Percentiles rank a stretch among this genome's conserved stretches.
Conservation (phyloP, 129 eudicot species). For the Flaveria sonorensis region DNA sequence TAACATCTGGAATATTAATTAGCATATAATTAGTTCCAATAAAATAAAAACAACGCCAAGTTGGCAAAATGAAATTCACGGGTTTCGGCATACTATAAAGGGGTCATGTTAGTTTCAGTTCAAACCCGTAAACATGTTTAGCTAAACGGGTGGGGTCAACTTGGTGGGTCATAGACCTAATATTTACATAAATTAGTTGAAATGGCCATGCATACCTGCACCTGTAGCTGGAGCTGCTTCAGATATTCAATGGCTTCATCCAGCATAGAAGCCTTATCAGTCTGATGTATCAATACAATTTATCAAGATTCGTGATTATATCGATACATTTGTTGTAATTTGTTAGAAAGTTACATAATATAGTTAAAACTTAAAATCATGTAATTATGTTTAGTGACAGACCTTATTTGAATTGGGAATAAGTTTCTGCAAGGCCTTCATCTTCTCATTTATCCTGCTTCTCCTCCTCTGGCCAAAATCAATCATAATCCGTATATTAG, state of each 20-base stretch:
- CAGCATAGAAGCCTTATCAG: conserved; percentile 94
- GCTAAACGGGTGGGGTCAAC: too few relatives aligned
- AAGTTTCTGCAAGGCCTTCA: conserved; percentile 90
- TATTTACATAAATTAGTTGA: not conserved
- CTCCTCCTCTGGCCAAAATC: conserved; percentile 74
- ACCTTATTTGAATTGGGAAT: conserved; percentile 97
- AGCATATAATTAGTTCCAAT: not conserved
- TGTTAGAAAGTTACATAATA: not conserved
- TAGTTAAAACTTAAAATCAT: not conserved
- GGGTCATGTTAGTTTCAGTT: too few relatives aligned
- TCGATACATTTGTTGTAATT: too few relatives aligned
- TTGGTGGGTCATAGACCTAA: too few relatives aligned
- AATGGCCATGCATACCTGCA: conserved; percentile 49
- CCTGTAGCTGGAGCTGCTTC: conserved; percentile 98
- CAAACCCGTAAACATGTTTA: too few relatives aligned
- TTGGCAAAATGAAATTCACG: not conserved
- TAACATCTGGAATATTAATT: conserved; percentile 56
- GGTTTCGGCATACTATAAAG: too few relatives aligned
- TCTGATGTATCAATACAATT: conserved; percentile 36
- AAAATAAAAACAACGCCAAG: too few relatives aligned
- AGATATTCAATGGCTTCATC: conserved; percentile 95
- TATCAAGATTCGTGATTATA: not conserved
- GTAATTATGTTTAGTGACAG: not conserved
- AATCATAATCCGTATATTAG: not conserved
- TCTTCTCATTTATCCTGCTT: conserved; percentile 90